Evolutionary conservation across 2,329 filamentous ascomycete genomes (phyloP).

Genomic region (Fragosphaeria purpurea): DNA sequence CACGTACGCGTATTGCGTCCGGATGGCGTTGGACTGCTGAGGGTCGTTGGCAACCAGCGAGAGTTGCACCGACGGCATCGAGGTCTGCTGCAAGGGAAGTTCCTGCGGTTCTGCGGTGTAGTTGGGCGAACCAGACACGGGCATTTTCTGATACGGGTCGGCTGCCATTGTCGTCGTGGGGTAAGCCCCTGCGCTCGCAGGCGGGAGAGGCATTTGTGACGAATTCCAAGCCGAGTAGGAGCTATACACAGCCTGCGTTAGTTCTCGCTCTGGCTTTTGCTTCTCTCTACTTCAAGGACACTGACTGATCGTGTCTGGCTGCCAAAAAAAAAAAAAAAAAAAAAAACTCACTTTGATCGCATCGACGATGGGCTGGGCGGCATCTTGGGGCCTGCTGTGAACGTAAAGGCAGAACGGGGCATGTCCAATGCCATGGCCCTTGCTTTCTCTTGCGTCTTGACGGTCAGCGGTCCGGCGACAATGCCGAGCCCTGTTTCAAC

Average conservation of each 20-base stretch:
- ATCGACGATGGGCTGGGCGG: slow-evolving; percentile 44
- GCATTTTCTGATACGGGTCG: slow-evolving; percentile 44
- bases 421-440: slow-evolving; percentile 44
- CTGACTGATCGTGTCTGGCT: too few relatives aligned
- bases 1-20: slow-evolving; percentile 46
- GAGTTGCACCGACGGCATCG: slow-evolving; percentile 45
- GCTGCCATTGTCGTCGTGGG: slow-evolving; percentile 39
- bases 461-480: slow-evolving; percentile 44
- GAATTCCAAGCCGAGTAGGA: slow-evolving; percentile 50
- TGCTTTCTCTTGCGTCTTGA: slow-evolving; percentile 47
- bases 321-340: background rate
- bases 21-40: slow-evolving; percentile 34
- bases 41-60: slow-evolving; percentile 39
- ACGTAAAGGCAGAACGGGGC: slow-evolving; percentile 48
- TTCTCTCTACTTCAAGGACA: background rate
- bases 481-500: slow-evolving; percentile 54
- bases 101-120: slow-evolving; percentile 45
- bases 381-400: slow-evolving; percentile 43
- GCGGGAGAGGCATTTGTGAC: slow-evolving; percentile 33
- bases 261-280: background rate
- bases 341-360: slow-evolving; percentile 45
- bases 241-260: slow-evolving; percentile 27
- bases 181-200: slow-evolving; percentile 17
- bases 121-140: slow-evolving; percentile 35
- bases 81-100: slow-evolving; percentile 40